A percentile compares a stretch with the other conserved stretches of the same genome.
Conservation (phyloP, 306 rosid genomes). For the Hippophae tibetana region DNA sequence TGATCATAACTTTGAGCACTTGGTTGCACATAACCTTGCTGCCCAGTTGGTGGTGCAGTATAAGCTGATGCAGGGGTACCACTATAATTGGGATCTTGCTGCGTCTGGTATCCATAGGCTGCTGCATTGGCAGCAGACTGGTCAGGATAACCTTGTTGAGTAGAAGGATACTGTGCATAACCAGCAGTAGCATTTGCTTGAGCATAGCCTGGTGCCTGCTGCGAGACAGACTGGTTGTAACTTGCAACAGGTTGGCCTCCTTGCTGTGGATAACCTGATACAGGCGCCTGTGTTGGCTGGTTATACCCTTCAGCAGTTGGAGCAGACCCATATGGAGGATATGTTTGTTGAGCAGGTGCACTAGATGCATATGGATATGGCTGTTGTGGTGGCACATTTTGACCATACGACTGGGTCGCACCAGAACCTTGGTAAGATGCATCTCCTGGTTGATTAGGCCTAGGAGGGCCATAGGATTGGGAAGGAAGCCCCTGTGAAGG, state of each 20-base stretch:
- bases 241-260: slow-evolving; percentile 45
- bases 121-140: slow-evolving; percentile 59
- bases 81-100: slow-evolving; percentile 62
- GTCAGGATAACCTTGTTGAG: slow-evolving; percentile 73
- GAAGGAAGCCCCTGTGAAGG: slow-evolving; percentile 71
- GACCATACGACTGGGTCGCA: slow-evolving; percentile 60
- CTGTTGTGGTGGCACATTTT: slow-evolving; percentile 55
- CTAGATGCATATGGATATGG: slow-evolving; percentile 64
- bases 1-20: slow-evolving; percentile 61
- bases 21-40: slow-evolving; percentile 65
- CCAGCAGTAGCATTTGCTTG: slow-evolving; percentile 49
- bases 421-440: slow-evolving; percentile 55
- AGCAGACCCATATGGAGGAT: slow-evolving; percentile 63
- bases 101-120: slow-evolving; percentile 71
- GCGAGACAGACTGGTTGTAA: slow-evolving; percentile 63
- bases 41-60: slow-evolving; percentile 49
- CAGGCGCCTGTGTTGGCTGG: slow-evolving; percentile 59
- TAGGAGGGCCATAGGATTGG: slow-evolving; percentile 73
- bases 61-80: slow-evolving; percentile 46
- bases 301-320: slow-evolving; percentile 57
- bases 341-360: slow-evolving; percentile 49
- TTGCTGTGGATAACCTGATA: slow-evolving; percentile 53
- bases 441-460: slow-evolving; percentile 72
- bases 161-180: slow-evolving; percentile 62
- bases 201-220: slow-evolving; percentile 48